phyloP scores from a whole-genome alignment of 2,329 filamentous ascomycete species.

The Tolypocladium sp. region DNA sequence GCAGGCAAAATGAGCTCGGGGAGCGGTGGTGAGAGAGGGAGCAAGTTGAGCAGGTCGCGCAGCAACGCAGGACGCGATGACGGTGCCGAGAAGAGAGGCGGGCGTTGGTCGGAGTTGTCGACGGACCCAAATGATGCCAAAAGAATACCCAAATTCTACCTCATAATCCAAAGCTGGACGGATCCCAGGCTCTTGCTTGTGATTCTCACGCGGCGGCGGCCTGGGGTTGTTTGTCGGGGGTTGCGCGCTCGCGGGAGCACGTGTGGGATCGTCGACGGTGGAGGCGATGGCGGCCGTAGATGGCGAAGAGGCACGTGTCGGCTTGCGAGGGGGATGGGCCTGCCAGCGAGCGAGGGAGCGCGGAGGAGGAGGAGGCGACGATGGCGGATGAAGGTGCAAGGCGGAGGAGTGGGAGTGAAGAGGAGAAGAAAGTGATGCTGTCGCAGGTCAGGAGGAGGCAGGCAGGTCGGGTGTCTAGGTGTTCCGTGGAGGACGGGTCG shows the following conservation, averaged over 20 bases:
- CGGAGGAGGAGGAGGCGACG: not conserved
- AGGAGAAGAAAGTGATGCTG: slow-evolving; percentile 6
- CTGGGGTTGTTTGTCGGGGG: not conserved
- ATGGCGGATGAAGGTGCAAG: not conserved
- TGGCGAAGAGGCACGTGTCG: not conserved
- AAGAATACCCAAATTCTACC: slow-evolving; percentile 25
- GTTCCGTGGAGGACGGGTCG: slow-evolving; percentile 5
- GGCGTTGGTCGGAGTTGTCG: not conserved
- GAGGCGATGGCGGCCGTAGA: not conserved
- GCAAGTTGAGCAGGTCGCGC: not conserved
- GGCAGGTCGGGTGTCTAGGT: slow-evolving; percentile 5
- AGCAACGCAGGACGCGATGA: not conserved
- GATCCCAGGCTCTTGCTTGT: not conserved
- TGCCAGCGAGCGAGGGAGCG: not conserved
- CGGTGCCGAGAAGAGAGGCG: not conserved
- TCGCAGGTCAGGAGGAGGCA: slow-evolving; percentile 7
- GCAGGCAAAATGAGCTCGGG: not conserved
- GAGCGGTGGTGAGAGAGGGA: not conserved
- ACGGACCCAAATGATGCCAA: slow-evolving; percentile 10
- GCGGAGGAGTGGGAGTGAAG: not conserved
- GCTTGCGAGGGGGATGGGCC: not conserved
- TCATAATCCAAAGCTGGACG: slow-evolving; percentile 21
- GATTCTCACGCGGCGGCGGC: not conserved
- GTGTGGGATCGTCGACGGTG: not conserved
- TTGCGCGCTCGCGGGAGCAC: not conserved